Evolutionary conservation across 495 filamentous ascomycete genomes (phyloP).

Genomic region (Thermochaetoides thermophila): DNA sequence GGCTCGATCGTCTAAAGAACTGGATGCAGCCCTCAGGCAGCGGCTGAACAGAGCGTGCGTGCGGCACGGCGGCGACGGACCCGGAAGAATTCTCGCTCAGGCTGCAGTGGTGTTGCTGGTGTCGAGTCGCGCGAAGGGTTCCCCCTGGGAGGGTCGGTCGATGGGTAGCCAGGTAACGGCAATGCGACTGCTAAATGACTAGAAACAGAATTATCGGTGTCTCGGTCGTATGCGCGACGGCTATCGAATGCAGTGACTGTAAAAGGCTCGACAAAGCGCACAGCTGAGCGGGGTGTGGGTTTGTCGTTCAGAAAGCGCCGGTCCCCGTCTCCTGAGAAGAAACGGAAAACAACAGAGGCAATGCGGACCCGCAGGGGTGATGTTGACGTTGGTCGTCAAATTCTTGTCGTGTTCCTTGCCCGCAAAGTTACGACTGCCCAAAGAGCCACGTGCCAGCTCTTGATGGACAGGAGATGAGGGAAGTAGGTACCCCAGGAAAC

Average conservation of each 20-base stretch:
- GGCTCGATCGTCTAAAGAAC: too few relatives aligned
- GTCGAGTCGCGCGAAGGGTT: constrained; percentile 4
- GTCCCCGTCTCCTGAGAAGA: too few relatives aligned
- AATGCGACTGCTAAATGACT: constrained; percentile 22
- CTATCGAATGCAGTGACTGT: constrained; percentile 11
- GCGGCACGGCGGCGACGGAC: too few relatives aligned
- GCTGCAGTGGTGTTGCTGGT: background rate
- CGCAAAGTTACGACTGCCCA: constrained; percentile 8
- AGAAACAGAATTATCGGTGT: constrained; percentile 10
- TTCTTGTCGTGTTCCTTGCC: background rate
- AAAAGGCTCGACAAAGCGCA: constrained; percentile 1
- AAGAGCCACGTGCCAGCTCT: too few relatives aligned
- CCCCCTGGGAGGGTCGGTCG: constrained; percentile 2
- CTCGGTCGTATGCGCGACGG: constrained; percentile 1
- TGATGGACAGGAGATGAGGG: too few relatives aligned
- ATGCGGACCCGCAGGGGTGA: constrained; percentile 9
- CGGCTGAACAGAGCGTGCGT: too few relatives aligned
- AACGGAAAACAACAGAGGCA: constrained; percentile 9
- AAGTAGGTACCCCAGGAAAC: too few relatives aligned
- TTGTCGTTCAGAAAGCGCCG: background rate
- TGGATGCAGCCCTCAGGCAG: too few relatives aligned
- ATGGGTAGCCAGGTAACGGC: constrained; percentile 14
- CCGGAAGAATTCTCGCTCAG: background rate
- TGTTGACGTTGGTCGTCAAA: too few relatives aligned
- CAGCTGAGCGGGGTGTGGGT: background rate